Evolutionary conservation across 495 filamentous ascomycete genomes (phyloP), one percentile per base, ranked within the genome.

Genomic region (Hypoxylon crocopeplum): DNA sequence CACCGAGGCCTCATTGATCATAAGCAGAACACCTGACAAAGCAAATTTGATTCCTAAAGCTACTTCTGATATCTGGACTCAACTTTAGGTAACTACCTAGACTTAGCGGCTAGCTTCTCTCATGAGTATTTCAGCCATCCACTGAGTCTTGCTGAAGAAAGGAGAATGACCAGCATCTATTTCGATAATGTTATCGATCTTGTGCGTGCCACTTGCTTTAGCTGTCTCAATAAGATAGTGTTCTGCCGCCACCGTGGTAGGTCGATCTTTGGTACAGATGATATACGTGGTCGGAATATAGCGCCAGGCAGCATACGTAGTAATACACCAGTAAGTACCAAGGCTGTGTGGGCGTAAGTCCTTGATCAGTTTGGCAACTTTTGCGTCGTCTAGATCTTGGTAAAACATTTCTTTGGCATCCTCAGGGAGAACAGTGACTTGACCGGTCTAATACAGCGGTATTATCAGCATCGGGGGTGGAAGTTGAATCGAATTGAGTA

Each of bases 261-360:
- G 25, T 29, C 59, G 44, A 19, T 72, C 69, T n/a, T 46, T 42
- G 1, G 59, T 62, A 27, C 67, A 62, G 1, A 70, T 22, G 15
- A 72, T 66, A 34, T 66, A 71, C 3, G 69, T 72, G 8, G 71
- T 64, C 7, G 71, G 67, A 5, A 73, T 69, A 45, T 68, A 55
- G 1, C 67, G 54, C 69, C 65, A 72, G 19, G 71, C 67, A 15
- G 71, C 69, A 30, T 66, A 69, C 7, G 64, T 69, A 6, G 64
- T 69, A 16, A 47, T 60, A 45, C 64, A 63, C 67, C 67, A 70
- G 32, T 56, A 67, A 15, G 64, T 19, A 10, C 40, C 48, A 17
- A 70, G 44, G 15, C 65, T 67, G 39, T 70, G 65, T 1, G 70
- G 70, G 19, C 65, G 65, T 10, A 71, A 44, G 37, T 71, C 53